These are phyloP conservation scores for Aureobasidium lini DNA, from an alignment of 2,329 filamentous ascomycete species.

Conservation along the genomic window DNA sequence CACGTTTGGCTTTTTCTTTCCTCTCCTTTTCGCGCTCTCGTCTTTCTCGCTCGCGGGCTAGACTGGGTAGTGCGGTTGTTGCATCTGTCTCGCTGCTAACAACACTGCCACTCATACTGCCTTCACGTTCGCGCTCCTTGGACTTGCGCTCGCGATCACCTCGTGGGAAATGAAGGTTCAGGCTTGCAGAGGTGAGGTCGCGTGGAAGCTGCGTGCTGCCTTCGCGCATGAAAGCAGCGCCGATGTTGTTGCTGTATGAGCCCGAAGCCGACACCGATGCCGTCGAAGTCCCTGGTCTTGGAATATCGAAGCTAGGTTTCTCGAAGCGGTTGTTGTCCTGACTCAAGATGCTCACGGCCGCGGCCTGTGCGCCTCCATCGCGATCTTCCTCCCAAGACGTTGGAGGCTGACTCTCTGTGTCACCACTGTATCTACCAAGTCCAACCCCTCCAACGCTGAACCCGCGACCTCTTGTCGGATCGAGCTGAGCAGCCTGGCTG, in stretches of 20 bases:
- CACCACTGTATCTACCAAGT: not conserved
- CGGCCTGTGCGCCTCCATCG: conserved; percentile 16
- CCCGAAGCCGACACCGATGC: not conserved
- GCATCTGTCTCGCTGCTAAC: conserved; percentile 28
- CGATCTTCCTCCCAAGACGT: conserved; percentile 14
- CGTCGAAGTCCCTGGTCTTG: not conserved
- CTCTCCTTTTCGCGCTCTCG: conserved; percentile 17
- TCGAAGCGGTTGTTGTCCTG: conserved; percentile 11
- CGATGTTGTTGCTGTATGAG: conserved; percentile 5
- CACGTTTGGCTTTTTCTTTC: conserved; percentile 28
- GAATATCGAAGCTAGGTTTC: not conserved
- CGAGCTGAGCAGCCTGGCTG: not conserved
- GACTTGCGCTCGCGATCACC: conserved; percentile 5
- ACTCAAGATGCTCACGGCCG: conserved; percentile 13
- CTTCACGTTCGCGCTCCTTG: conserved; percentile 14
- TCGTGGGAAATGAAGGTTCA: conserved; percentile 1
- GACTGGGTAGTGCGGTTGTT: conserved; percentile 26
- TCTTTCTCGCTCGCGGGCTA: conserved; percentile 24
- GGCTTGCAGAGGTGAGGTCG: not conserved
- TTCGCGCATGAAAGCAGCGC: not conserved
- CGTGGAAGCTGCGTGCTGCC: not conserved
- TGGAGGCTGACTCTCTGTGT: conserved; percentile 8
- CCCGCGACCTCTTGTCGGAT: not conserved
- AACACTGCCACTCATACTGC: conserved; percentile 23
- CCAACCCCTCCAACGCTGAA: not conserved